phyloP scores from a whole-genome alignment of 2,329 filamentous ascomycete species.

The Fusarium humuli region DNA sequence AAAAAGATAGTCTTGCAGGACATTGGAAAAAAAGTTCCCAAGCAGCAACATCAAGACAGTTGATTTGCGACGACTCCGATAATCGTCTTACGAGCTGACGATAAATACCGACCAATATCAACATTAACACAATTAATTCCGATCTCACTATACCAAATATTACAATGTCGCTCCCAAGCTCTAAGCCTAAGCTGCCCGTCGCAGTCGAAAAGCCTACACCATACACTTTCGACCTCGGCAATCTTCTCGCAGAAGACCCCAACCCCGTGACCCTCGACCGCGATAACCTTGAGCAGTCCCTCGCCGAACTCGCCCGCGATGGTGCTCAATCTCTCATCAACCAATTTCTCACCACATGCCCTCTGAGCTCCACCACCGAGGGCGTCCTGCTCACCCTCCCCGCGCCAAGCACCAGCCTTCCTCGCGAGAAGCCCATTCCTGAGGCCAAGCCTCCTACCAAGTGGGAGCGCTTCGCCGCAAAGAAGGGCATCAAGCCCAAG shows the following conservation, averaged over 20 bases:
- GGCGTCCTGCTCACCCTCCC: conserved; percentile 86
- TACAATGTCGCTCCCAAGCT: conserved; percentile 52
- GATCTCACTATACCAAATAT: conserved; percentile 5
- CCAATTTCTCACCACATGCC: conserved; percentile 90
- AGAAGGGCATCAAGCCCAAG: conserved; percentile 96
- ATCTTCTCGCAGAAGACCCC: conserved; percentile 86
- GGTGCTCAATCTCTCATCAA: conserved; percentile 93
- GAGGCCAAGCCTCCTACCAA: conserved; percentile 85
- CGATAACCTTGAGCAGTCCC: conserved; percentile 70
- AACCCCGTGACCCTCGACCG: conserved; percentile 77
- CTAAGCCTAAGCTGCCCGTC: conserved; percentile 67
- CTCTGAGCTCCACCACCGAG: conserved; percentile 74
- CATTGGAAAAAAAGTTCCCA: conserved; percentile 42
- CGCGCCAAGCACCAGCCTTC: conserved; percentile 74
- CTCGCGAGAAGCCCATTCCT: conserved; percentile 92
- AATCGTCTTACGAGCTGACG: not conserved
- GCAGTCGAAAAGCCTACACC: conserved; percentile 85
- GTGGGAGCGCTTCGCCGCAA: conserved; percentile 95
- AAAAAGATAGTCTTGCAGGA: conserved; percentile 31
- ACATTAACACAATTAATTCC: not conserved
- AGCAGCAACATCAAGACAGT: conserved; percentile 21
- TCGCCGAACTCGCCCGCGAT: conserved; percentile 82
- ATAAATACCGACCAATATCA: not conserved
- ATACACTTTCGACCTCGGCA: conserved; percentile 91
- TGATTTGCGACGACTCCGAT: conserved; percentile 13